These are phyloP conservation scores for Candida hispaniensis DNA, from an alignment of 805 yeast genomes.

Conservation along the genomic window DNA sequence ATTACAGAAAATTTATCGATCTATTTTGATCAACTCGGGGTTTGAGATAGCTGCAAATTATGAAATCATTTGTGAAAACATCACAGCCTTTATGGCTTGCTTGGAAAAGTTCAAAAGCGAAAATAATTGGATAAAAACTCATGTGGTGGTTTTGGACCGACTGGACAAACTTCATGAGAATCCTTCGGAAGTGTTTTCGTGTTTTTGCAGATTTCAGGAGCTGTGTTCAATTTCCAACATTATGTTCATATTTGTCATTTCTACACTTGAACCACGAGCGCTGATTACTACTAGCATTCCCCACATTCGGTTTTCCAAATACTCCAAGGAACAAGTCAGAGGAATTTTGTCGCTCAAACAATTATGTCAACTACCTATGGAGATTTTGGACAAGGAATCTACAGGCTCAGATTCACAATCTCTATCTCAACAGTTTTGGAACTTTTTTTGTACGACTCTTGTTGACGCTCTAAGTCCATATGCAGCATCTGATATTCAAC, in stretches of 20 bases:
- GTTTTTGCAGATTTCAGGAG: constrained; percentile 36
- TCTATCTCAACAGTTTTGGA: constrained; percentile 30
- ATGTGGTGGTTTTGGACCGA: constrained; percentile 41
- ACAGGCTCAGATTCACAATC: constrained; percentile 17
- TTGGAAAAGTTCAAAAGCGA: constrained; percentile 31
- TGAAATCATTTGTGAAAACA: constrained; percentile 33
- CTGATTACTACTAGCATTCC: constrained; percentile 36
- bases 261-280: constrained; percentile 35
- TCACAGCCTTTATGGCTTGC: constrained; percentile 34
- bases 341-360: constrained; percentile 29
- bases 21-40: constrained; percentile 33
- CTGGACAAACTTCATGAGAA: constrained; percentile 40
- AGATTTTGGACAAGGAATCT: constrained; percentile 1
- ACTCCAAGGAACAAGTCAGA: constrained; percentile 32
- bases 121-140: constrained; percentile 30
- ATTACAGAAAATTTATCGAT: constrained; percentile 37
- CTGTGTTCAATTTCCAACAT: constrained; percentile 32
- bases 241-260: constrained; percentile 34
- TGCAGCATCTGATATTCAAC: constrained; percentile 36
- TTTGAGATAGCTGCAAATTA: constrained; percentile 21
- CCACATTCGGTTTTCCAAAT: constrained; percentile 35
- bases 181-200: constrained; percentile 32
- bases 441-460: constrained; percentile 34
- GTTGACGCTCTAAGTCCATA: constrained; percentile 37
- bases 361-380: constrained; percentile 24